Percentiles rank a stretch among this genome's conserved stretches.
Conservation (phyloP, 441 rosid species). For the Syzygium malaccense region DNA sequence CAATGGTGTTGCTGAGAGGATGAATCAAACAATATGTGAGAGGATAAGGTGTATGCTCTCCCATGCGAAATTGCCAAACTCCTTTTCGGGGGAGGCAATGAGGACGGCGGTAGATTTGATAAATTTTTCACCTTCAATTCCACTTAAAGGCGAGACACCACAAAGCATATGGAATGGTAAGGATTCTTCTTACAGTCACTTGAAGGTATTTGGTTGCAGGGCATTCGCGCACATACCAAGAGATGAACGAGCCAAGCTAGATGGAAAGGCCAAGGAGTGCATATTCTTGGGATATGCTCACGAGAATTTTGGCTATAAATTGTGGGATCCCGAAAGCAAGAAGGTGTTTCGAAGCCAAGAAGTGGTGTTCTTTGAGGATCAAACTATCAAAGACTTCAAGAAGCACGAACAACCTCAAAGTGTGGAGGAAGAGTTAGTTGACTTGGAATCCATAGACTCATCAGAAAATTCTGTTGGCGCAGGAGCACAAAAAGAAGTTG, state of each 20-base stretch:
- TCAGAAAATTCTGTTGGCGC: background rate
- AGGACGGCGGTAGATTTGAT: background rate
- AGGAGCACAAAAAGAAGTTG: background rate
- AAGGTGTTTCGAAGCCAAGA: background rate
- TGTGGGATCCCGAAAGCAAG: background rate
- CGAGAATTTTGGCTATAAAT: background rate
- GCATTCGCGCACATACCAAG: background rate
- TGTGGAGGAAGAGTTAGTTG: background rate
- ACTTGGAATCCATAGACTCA: background rate
- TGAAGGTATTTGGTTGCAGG: background rate
- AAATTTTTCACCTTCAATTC: background rate
- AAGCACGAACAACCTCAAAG: background rate
- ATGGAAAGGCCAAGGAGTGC: background rate
- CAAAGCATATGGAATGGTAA: background rate
- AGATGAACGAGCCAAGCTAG: background rate
- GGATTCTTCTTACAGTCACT: background rate
- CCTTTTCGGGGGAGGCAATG: background rate
- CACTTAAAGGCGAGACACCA: background rate
- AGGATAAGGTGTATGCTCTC: background rate
- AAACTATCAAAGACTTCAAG: background rate
- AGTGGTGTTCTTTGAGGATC: background rate
- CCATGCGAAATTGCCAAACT: background rate
- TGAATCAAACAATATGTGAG: background rate
- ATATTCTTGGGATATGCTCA: background rate
- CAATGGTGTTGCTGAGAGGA: background rate